These are phyloP conservation scores for Misopates orontium DNA, from an alignment of 257 asterid species.

Conservation along the genomic window DNA sequence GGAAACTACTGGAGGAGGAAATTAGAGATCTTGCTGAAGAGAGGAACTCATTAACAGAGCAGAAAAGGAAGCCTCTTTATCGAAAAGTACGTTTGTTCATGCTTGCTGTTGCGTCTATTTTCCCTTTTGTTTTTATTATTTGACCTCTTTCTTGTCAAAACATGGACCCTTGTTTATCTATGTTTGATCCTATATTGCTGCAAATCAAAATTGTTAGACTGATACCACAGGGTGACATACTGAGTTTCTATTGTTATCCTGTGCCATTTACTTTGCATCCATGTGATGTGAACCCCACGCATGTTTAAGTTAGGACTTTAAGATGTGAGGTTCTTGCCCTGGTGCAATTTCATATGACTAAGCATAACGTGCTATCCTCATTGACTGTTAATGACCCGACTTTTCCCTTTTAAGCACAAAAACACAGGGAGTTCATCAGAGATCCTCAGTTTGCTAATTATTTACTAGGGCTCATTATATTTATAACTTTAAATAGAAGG, in stretches of 20 bases:
- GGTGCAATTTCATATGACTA: background rate
- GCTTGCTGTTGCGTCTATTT: conserved; percentile 7
- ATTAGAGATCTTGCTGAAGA: conserved; percentile 96
- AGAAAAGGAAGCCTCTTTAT: conserved; percentile 82
- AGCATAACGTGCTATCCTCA: background rate
- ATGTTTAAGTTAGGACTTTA: background rate
- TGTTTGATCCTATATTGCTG: background rate
- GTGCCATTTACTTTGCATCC: background rate
- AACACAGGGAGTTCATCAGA: background rate
- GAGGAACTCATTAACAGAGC: conserved; percentile 83
- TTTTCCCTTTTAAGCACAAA: background rate
- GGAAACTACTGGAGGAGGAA: conserved; percentile 85
- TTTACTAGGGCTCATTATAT: background rate
- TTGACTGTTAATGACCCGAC: background rate
- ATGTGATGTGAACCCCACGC: too few relatives aligned
- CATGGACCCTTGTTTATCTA: conserved; percentile 3
- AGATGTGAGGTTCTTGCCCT: background rate
- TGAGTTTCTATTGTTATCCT: background rate
- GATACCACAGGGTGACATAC: background rate
- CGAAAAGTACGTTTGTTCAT: conserved; percentile 61
- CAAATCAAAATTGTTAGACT: background rate
- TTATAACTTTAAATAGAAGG: background rate
- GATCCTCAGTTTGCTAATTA: background rate
- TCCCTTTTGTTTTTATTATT: background rate
- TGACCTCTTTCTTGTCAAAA: conserved; percentile 10